Evolutionary conservation across 306 rosid species (phyloP), one percentile per base, ranked within the genome.

Genomic region (Hippophae gyantsensis): DNA sequence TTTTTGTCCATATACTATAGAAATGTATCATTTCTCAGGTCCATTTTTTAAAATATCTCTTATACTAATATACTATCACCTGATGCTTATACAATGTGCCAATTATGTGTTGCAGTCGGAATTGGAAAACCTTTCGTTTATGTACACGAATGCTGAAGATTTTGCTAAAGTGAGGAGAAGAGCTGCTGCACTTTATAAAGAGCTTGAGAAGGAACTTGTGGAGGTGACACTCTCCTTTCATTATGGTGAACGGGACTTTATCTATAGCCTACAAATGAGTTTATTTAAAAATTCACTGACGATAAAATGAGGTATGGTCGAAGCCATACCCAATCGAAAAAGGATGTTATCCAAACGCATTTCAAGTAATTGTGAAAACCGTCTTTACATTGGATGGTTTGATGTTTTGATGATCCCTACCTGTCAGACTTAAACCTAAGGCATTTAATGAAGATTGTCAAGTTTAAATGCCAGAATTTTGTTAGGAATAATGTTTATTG

Each of bases 121-220:
- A 79, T 86, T 93, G 61, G 99, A 93, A 82, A 88, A 93, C 67
- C 81, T 88, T 56, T 93, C 99, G 50, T 93, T 93, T 81, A 82
- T 88, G 95, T 88, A 88, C 76, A 86, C 95, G 58, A 86, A 88
- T 66, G 66, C 95, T 54, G 96, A 93, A 88, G 99, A 93, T 70
- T 88, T 84, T 77, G 92, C 99, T 54, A 86, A 82, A 74, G 80
- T 86, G 69, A 93, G 79, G 82, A 84, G 94, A 74, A 88, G 96
- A 76, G 95, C 78, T 54, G 86, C 86, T 9, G 95, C 84, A 52
- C 79, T 88, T 47, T 82, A 72, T 76, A 88, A 85, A 80, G 94
- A 88, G 61, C 97, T 85, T 12, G 99, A 88, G 76, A 88, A 88
- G 78, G 99, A 93, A 78, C 77, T 93, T 70, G 70, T 69, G 75